Base-by-base conservation (phyloP, 2,329 filamentous ascomycete genomes). In the Rutstroemia sp. region DNA sequence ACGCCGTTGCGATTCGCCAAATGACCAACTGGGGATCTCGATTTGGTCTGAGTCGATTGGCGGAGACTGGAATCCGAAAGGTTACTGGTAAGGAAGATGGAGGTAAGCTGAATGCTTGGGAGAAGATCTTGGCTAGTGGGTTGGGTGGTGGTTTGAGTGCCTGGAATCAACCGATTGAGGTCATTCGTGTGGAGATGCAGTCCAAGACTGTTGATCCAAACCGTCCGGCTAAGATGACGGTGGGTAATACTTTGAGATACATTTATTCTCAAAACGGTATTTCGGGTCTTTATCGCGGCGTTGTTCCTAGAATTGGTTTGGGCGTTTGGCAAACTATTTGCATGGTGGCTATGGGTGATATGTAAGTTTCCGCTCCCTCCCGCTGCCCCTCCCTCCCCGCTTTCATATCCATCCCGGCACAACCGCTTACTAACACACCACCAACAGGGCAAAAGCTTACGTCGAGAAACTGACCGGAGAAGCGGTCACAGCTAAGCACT, bases 111-210 rank as follows among this genome's bases (percentile, higher is more conserved):
- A 78, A 76, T 64, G 83, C 87, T 30, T 71, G 78, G 59, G 94
- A 99, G 80, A 97, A 97, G 83, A 87, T 99, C 70, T 72, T 89
- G 57, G 92, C 94, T 48, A 89, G 86, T 61, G 83, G 84, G 63
- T 72, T 99, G 9, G 94, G 94, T 77, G 94, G 94, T 82, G 94
- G 94, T 71, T 80, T 99, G 68, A 91, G 86, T 61, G 94, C 94
- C 63, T 99, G 94, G 94, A 99, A 99, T 77, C 94, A 99, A 81
- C 94, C 94, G 61, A 99, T 99, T 72, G 94, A 99, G 83, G 94
- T 99, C 72, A 96, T 99, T 72, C 90, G 94, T 63, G 92, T 99
- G 60, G 94, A 99, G 83, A 96, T 99, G 90, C 94, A 99, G 84
- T 95, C 89, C 78, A 97, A 96, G 86, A 96, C 87, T 68, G 89